Percentiles rank a stretch among this genome's conserved stretches.
Evolutionary conservation across 2,329 filamentous ascomycete genomes (phyloP).

Genomic region (Aspergillus floridensis): DNA sequence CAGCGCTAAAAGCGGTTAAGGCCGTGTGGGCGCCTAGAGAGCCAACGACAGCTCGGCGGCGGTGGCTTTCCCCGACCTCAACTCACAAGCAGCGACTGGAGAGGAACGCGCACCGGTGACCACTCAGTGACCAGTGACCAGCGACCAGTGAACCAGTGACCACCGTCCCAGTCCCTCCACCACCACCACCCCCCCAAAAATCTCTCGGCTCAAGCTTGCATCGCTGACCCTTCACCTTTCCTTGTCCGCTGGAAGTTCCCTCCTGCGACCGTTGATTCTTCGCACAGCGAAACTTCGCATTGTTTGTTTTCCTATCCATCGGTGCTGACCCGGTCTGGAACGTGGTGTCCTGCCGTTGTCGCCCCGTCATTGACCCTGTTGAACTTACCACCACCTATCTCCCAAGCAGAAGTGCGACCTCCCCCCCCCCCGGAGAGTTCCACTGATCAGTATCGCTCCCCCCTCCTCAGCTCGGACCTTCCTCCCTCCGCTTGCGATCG

Average conservation of each 20-base stretch:
- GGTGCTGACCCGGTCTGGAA: constrained; percentile 24
- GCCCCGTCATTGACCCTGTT: constrained; percentile 12
- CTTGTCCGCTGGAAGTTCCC: constrained; percentile 3
- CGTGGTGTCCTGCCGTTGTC: constrained; percentile 25
- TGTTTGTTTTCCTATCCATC: constrained; percentile 11
- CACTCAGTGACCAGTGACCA: constrained; percentile 6
- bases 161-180: too few relatives aligned
- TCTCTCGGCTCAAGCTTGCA: constrained; percentile 9
- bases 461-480: constrained; percentile 3
- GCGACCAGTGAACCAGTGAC: constrained; percentile 3
- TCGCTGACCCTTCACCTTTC: constrained; percentile 8
- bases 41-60: constrained; percentile 19
- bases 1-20: constrained; percentile 28
- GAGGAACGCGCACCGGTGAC: constrained; percentile 17
- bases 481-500: constrained; percentile 1
- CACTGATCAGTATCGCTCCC: neutral
- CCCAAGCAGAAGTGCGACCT: constrained; percentile 13
- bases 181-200: neutral
- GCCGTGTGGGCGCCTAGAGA: constrained; percentile 21
- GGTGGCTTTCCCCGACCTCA: constrained; percentile 18
- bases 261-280: neutral
- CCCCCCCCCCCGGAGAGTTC: constrained; percentile 6
- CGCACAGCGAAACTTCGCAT: constrained; percentile 2
- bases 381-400: constrained; percentile 23
- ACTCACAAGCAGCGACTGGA: constrained; percentile 12